Conservation (phyloP, 352 stramenopile genomes). For the Pythium phragmitis region DNA sequence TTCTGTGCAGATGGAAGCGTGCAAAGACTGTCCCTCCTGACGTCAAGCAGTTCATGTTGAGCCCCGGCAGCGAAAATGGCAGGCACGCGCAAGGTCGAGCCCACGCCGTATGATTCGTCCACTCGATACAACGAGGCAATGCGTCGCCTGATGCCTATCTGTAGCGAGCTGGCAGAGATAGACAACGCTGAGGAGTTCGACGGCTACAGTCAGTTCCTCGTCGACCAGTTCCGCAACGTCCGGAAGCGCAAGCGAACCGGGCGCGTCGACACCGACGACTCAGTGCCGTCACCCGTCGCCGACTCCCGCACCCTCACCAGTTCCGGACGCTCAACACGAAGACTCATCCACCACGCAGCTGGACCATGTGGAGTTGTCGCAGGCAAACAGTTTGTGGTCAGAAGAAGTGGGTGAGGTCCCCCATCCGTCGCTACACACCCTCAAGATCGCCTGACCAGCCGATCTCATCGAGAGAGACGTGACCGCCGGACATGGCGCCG, state of each 20-base stretch:
- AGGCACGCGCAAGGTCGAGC: too few relatives aligned
- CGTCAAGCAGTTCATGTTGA: neutral
- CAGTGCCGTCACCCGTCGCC: too few relatives aligned
- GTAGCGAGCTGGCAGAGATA: constrained; percentile 9
- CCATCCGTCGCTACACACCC: neutral
- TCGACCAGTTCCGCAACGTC: neutral
- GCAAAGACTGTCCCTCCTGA: neutral
- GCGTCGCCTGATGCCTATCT: neutral
- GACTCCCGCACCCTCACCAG: too few relatives aligned
- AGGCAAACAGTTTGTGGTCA: constrained; percentile 9
- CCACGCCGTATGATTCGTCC: too few relatives aligned
- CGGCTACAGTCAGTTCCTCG: neutral
- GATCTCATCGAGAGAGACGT: neutral
- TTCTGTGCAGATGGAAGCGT: constrained; percentile 10
- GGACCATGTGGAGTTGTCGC: neutral
- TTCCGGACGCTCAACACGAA: too few relatives aligned
- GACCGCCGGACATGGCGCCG: neutral
- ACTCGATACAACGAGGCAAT: constrained; percentile 8
- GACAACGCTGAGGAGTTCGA: neutral
- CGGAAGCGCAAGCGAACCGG: constrained; percentile 1
- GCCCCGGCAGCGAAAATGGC: too few relatives aligned
- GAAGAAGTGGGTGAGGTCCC: constrained; percentile 2
- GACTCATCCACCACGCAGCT: too few relatives aligned
- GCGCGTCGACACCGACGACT: neutral
- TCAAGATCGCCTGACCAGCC: neutral